Evolutionary conservation across 257 asterid species (phyloP).

Genomic region (Solanum paucissectum): DNA sequence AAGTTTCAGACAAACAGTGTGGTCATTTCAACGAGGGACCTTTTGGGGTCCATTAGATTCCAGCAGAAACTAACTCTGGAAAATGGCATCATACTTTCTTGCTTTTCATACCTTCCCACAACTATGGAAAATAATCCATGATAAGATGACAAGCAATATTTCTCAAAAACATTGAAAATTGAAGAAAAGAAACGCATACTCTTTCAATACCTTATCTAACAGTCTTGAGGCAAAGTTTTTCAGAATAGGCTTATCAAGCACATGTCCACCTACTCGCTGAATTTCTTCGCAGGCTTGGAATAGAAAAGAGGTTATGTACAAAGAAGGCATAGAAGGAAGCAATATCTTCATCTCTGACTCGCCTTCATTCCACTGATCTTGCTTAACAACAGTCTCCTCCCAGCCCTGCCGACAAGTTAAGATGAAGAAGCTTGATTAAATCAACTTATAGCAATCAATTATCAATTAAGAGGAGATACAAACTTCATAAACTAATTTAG

Average conservation of each 20-base stretch:
- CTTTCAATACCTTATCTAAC: constrained; percentile 54
- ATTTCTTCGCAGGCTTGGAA: constrained; percentile 92
- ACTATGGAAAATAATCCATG: not conserved
- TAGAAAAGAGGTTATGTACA: constrained; percentile 60
- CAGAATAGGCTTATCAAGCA: constrained; percentile 71
- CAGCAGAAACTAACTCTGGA: not conserved
- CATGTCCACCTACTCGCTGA: constrained; percentile 93
- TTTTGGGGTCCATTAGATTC: not conserved
- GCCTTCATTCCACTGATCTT: constrained; percentile 59
- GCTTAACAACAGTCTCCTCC: constrained; percentile 91
- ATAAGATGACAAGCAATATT: not conserved
- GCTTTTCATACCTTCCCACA: not conserved
- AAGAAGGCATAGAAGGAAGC: constrained; percentile 97
- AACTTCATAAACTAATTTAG: not conserved
- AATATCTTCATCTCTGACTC: constrained; percentile 74
- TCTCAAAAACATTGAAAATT: not conserved
- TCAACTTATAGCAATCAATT: not conserved
- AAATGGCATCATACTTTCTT: not conserved
- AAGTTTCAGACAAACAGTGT: not conserved
- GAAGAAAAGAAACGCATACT: not conserved
- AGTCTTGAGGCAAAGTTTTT: constrained; percentile 74
- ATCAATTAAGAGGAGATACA: not conserved
- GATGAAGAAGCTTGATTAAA: constrained; percentile 4
- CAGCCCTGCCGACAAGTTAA: constrained; percentile 62
- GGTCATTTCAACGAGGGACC: not conserved